These are phyloP conservation scores for Corniculantispora saksenae DNA, from an alignment of 2,329 filamentous ascomycete genomes.

Conservation along the genomic window DNA sequence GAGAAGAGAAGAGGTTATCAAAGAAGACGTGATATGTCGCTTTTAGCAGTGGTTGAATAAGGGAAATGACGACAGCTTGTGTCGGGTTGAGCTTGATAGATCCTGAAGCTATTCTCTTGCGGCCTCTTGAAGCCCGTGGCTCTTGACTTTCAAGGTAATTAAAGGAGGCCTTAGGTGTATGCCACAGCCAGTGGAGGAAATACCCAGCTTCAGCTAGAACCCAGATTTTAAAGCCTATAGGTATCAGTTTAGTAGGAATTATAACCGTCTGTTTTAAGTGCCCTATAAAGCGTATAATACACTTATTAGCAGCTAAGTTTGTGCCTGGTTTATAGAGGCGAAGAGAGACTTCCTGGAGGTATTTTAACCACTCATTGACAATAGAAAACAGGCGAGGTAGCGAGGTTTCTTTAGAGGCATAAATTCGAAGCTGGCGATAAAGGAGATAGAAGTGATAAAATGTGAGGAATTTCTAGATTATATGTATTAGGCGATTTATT, in stretches of 20 bases:
- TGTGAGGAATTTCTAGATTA: neutral
- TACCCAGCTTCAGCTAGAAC: too few species aligned
- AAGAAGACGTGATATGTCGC: slow-evolving; percentile 22
- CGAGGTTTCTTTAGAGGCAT: neutral
- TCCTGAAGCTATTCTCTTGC: too few species aligned
- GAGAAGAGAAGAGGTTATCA: slow-evolving; percentile 21
- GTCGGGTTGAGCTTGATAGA: too few species aligned
- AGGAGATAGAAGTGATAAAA: neutral
- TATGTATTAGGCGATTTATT: neutral
- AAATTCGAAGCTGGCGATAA: neutral
- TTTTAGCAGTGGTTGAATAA: slow-evolving; percentile 20
- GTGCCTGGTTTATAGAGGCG: too few species aligned
- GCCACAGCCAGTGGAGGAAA: too few species aligned
- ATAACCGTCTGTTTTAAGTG: neutral
- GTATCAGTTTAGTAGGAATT: slow-evolving; percentile 15
- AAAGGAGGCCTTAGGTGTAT: too few species aligned
- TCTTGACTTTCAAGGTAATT: too few species aligned
- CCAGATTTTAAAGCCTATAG: slow-evolving; percentile 22
- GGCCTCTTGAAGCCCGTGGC: too few species aligned
- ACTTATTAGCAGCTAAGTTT: too few species aligned
- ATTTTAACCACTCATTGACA: too few species aligned
- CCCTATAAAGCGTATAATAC: slow-evolving; percentile 6
- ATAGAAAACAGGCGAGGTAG: too few species aligned
- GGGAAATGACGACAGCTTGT: too few species aligned
- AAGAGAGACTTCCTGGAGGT: slow-evolving; percentile 8